Percentiles rank a stretch among this genome's conserved stretches.
These are phyloP conservation scores for Phylloporus sp. DNA, from an alignment of 768 basidiomycete species.

Conservation along the genomic window DNA sequence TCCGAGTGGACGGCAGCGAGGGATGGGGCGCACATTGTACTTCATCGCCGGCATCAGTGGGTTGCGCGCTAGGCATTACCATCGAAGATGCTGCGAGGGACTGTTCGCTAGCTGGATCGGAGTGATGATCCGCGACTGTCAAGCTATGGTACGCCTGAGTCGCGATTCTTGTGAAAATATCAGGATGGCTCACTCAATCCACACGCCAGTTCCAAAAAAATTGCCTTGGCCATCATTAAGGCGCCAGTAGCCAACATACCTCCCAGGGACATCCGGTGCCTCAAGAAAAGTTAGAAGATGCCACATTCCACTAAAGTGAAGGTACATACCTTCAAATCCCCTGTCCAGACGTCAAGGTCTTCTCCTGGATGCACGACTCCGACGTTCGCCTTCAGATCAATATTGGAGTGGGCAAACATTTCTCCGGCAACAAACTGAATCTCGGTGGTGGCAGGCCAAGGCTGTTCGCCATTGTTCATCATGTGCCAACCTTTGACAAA, in stretches of 20 bases:
- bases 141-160: conserved; percentile 40
- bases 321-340: conserved; percentile 63
- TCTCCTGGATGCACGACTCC: conserved; percentile 55
- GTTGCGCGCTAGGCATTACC: conserved; percentile 50
- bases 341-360: conserved; percentile 61
- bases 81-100: conserved; percentile 65
- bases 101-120: conserved; percentile 35
- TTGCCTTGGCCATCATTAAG: conserved; percentile 53
- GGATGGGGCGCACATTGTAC: conserved; percentile 2
- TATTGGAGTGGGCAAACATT: conserved; percentile 37
- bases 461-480: conserved; percentile 53
- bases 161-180: neutral
- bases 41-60: conserved; percentile 3
- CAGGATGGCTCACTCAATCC: conserved; percentile 64
- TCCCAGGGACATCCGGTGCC: conserved; percentile 71
- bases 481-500: conserved; percentile 83
- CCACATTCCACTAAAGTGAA: neutral
- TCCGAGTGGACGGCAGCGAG: conserved; percentile 21
- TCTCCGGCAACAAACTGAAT: conserved; percentile 70
- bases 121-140: conserved; percentile 53
- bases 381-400: conserved; percentile 37
- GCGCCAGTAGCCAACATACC: conserved; percentile 75
- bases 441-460: conserved; percentile 68
- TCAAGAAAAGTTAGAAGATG: conserved; percentile 20
- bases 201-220: conserved; percentile 64